Evolutionary conservation across 2,329 filamentous ascomycete genomes (phyloP), one percentile per base, ranked within the genome.

Genomic region (Colletotrichum chlorophyti): DNA sequence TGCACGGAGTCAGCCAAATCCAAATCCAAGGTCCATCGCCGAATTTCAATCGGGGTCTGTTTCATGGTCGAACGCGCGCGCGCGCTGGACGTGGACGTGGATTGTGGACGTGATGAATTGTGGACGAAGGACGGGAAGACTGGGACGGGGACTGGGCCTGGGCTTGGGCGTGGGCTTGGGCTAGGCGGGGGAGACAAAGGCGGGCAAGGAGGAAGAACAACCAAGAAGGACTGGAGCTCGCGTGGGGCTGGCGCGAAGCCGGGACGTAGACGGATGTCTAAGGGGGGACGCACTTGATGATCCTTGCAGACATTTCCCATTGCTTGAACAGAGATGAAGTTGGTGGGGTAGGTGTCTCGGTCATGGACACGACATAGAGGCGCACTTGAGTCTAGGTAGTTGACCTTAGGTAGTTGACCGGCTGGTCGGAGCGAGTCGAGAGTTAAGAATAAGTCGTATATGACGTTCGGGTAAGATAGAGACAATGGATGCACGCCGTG

Each of bases 231-330:
- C 51, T 55, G 51, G 55, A 59, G 55, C 53, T 58, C 53, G 58
- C 58, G 58, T 60, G 58, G 58, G 58, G 58, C 58, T 58, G 53
- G 45, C 38, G 41, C 46, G 49, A 54, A 41, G 58, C 41, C 53
- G 27, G 51, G 42, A 52, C 26, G 38, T 53, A 53, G 46, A 35
- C 15, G 14, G 24, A 43, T 43, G 46, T 58, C 35, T 53, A n/a
- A n/a, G 45, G 51, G 23, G 37, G 42, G 49, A 76, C 78, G 71
- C 69, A 81, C 79, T 75, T 75, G 71, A n/a, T n/a, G n/a, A 70
- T 68, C 72, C 70, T 73, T 67, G 69, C 70, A 72, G 71, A 69
- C 72, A 70, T 76, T 71, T 75, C 77, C 79, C 79, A 81, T 81
- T 74, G 73, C 74, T 79, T 72, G 74, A 76, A 74, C 70, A 69